These are phyloP conservation scores for Candolleomyces aberdarensis DNA, from an alignment of 768 basidiomycete genomes.

Conservation along the genomic window DNA sequence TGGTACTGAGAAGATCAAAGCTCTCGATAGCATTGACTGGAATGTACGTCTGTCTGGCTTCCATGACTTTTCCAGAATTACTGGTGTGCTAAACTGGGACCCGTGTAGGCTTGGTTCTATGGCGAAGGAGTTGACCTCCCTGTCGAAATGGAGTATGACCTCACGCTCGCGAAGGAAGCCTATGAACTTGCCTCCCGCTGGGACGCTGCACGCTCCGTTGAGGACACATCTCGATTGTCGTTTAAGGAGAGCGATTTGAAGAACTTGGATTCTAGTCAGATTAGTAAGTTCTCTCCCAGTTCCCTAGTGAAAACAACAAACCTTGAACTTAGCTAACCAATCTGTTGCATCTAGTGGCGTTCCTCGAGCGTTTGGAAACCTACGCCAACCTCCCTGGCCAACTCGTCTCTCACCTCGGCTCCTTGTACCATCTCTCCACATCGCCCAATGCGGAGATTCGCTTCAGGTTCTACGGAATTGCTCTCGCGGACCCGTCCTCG, in stretches of 20 bases:
- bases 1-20: slow-evolving; percentile 57
- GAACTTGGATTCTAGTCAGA: slow-evolving; percentile 72
- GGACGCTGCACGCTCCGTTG: slow-evolving; percentile 56
- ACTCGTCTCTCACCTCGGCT: slow-evolving; percentile 59
- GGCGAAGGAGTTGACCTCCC: slow-evolving; percentile 77
- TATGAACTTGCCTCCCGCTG: slow-evolving; percentile 72
- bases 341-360: slow-evolving; percentile 54
- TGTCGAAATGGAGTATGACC: slow-evolving; percentile 72
- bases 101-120: slow-evolving; percentile 69
- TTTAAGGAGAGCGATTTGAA: slow-evolving; percentile 63
- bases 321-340: not conserved
- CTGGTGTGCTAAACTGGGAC: not conserved
- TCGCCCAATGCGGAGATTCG: slow-evolving; percentile 77
- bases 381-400: slow-evolving; percentile 55
- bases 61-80: not conserved
- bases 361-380: slow-evolving; percentile 77
- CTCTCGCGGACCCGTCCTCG: slow-evolving; percentile 48
- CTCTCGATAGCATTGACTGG: slow-evolving; percentile 73
- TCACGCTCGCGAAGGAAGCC: slow-evolving; percentile 63
- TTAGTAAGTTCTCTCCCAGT: slow-evolving; percentile 39
- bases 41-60: slow-evolving; percentile 44
- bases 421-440: slow-evolving; percentile 43
- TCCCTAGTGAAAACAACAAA: not conserved
- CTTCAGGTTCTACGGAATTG: slow-evolving; percentile 73
- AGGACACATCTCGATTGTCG: slow-evolving; percentile 41